Evolutionary conservation across 139 green algal species (phyloP), one percentile per base, ranked within the genome.

Genomic region (Micromonas pusilla): DNA sequence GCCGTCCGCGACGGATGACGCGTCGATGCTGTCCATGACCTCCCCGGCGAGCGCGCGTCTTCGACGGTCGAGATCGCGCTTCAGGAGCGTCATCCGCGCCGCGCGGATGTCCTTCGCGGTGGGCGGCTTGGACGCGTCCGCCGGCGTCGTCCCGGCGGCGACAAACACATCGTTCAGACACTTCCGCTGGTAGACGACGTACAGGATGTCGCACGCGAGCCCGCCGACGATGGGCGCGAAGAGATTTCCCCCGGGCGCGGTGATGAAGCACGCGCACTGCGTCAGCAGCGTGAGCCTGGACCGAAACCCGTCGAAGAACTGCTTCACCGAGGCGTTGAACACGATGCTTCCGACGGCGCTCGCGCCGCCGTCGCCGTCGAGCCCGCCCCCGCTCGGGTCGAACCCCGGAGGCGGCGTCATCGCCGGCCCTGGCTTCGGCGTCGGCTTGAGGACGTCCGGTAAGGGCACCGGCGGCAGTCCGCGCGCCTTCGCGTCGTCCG

Each of bases 141-240:
- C 20, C 2, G 1, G 28, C 31, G 28, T 25, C 1, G 1, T 21
- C 1, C 26, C 63, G 63, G 9, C 28, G 28, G 28, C 5, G 21
- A 25, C 63, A 25, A 70, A 34, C 20, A 39, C 20, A 1, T 34
- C 32, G 28, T 34, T 60, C 68, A 75, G 26, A 20, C 20, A 21
- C 19, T 37, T 31, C 19, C 68, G 23, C 30, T 75, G 68, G 13
- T 63, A 34, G 34, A 34, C 36, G 37, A 60, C 33, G 38, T 38
- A 75, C 37, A 75, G 37, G 0, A 63, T 21, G 30, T 75, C 68
- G 37, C 26, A 38, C 34, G 30, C 23, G 6, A 64, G 53, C 0
- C 68, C 68, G 21, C 68, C 37, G 36, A 75, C 68, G 37, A 75
- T 21, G 19, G 68, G 68, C 20, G 68, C 68, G 37, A 62, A 30